Conservation (phyloP, 441 rosid species). For the Mallotus repandus region DNA sequence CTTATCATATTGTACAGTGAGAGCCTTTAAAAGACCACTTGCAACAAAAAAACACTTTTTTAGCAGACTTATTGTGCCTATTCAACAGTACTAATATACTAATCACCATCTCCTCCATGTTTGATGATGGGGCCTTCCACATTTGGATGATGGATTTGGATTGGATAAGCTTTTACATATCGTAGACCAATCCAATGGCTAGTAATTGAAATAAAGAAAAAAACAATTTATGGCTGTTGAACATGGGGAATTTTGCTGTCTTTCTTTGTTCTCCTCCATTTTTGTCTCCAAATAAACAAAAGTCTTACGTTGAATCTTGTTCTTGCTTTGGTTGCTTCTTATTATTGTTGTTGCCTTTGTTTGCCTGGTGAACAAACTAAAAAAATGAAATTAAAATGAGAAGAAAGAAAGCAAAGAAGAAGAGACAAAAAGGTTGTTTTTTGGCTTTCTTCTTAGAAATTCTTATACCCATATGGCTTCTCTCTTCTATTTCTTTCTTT, state of each 20-base stretch:
- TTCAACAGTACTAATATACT: too few species aligned
- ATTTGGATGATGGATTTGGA: not conserved
- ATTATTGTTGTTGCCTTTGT: not conserved
- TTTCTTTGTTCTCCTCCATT: not conserved
- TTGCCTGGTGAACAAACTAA: not conserved
- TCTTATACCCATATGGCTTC: constrained; percentile 7
- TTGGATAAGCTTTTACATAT: not conserved
- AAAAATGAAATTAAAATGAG: constrained; percentile 9
- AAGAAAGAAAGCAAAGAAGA: constrained; percentile 4
- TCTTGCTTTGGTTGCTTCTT: too few species aligned
- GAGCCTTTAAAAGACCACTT: constrained; percentile 65
- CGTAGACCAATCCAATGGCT: not conserved
- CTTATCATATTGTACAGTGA: constrained; percentile 64
- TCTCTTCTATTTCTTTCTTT: constrained; percentile 8
- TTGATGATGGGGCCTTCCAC: not conserved
- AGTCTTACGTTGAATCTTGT: constrained; percentile 6
- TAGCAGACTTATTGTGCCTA: too few species aligned
- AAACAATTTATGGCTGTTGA: constrained; percentile 14
- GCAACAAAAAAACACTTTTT: constrained; percentile 71
- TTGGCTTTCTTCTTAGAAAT: not conserved
- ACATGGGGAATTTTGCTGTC: constrained; percentile 24
- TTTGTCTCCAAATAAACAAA: not conserved
- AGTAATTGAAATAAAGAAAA: not conserved
- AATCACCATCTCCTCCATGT: not conserved
- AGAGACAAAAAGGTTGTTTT: not conserved